Percentiles rank a stretch among this genome's conserved stretches.
phyloP scores from a whole-genome alignment of 2,329 filamentous ascomycete genomes.

The Lachnellula subtilissima region DNA sequence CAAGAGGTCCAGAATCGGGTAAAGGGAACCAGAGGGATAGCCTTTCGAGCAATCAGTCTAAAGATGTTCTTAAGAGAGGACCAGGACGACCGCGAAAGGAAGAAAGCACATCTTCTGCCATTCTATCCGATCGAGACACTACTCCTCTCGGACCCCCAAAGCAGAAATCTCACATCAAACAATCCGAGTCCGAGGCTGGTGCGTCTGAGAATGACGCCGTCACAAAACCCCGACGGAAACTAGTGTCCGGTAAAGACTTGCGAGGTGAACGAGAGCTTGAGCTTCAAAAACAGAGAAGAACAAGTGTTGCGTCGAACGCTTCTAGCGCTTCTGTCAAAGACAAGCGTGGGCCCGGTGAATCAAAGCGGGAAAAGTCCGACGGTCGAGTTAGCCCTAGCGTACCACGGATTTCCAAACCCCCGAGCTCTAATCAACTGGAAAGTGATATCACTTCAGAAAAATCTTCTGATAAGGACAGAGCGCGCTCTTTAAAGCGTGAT shows the following conservation, averaged over 20 bases:
- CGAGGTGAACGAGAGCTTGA: conserved; percentile 52
- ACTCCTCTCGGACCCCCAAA: conserved; percentile 38
- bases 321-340: conserved; percentile 48
- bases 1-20: conserved; percentile 18
- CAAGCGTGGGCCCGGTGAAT: conserved; percentile 38
- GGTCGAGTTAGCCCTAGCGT: conserved; percentile 21
- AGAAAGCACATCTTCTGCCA: conserved; percentile 12
- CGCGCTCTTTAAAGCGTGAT: conserved; percentile 57
- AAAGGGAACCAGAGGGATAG: conserved; percentile 16
- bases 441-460: conserved; percentile 22
- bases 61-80: conserved; percentile 36
- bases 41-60: conserved; percentile 17
- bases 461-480: conserved; percentile 39
- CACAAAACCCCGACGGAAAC: conserved; percentile 55
- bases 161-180: conserved; percentile 45
- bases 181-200: conserved; percentile 49
- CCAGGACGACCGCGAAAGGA: conserved; percentile 53
- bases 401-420: conserved; percentile 15
- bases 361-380: conserved; percentile 49
- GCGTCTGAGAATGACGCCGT: conserved; percentile 44
- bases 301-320: conserved; percentile 52
- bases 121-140: conserved; percentile 25
- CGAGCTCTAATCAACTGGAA: conserved; percentile 12
- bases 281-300: conserved; percentile 41
- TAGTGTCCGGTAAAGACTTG: conserved; percentile 59